These are phyloP conservation scores for Cyclotella choctawhatcheeana DNA, from an alignment of 108 stramenopile species.

Conservation along the genomic window DNA sequence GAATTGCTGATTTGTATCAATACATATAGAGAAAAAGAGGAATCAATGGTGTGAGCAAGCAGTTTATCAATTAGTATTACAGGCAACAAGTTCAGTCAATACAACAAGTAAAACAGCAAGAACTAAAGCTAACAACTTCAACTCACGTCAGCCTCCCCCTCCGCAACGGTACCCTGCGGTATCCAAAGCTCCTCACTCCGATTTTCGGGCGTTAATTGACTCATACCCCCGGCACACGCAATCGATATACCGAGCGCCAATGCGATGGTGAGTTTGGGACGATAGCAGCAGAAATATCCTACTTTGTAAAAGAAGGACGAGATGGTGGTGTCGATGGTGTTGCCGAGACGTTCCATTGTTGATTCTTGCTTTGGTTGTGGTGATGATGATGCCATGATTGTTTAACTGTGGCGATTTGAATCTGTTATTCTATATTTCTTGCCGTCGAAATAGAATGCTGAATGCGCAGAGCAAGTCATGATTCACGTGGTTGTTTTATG, in stretches of 20 bases:
- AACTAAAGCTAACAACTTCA: not conserved
- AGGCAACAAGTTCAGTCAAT: not conserved
- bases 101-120: not conserved
- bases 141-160: conserved; percentile 43
- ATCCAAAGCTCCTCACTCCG: conserved; percentile 73
- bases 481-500: no score
- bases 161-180: conserved; percentile 66
- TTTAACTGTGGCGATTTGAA: not conserved
- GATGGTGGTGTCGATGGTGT: conserved; percentile 57
- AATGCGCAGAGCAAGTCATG: no score
- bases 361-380: no score
- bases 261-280: conserved; percentile 57
- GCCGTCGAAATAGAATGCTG: not conserved
- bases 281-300: conserved; percentile 51
- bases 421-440: no score
- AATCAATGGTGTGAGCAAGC: not conserved
- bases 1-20: conserved; percentile 16
- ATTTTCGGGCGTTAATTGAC: conserved; percentile 58
- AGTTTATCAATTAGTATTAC: not conserved
- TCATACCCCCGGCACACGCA: conserved; percentile 57
- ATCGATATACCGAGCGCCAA: conserved; percentile 51
- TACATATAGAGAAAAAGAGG: not conserved
- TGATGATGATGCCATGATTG: not conserved
- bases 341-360: no score
- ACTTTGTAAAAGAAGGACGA: conserved; percentile 45